Evolutionary conservation across 352 stramenopile genomes (phyloP).

Genomic region (Globisporangium middletonii): DNA sequence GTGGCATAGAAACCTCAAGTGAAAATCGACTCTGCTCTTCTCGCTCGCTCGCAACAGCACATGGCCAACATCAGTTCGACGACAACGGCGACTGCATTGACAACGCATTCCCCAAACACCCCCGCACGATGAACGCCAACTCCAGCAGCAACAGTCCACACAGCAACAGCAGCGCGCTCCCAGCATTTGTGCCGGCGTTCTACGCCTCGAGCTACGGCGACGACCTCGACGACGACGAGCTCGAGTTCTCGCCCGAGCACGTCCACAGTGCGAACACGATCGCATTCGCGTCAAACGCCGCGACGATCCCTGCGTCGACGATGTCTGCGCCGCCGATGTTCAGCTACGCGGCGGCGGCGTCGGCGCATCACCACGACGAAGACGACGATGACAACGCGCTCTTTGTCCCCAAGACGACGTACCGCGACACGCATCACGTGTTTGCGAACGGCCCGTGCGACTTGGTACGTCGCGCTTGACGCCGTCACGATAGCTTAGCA

Average conservation of each 20-base stretch:
- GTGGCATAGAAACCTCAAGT: constrained; percentile 1
- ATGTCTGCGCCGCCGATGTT: no score
- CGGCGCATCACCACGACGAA: constrained; percentile 2
- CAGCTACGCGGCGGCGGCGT: constrained; percentile 2
- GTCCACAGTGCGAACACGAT: constrained; percentile 20
- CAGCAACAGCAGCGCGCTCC: constrained; percentile 11
- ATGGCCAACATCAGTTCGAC: neutral
- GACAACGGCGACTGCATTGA: neutral
- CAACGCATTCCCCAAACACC: constrained; percentile 7
- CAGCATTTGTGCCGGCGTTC: constrained; percentile 22
- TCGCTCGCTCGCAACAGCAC: neutral
- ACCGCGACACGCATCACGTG: constrained; percentile 40
- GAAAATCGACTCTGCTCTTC: neutral
- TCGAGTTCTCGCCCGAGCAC: constrained; percentile 17
- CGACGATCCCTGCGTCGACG: neutral
- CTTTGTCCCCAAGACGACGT: constrained; percentile 21
- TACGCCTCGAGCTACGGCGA: constrained; percentile 29
- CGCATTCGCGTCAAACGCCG: constrained; percentile 2
- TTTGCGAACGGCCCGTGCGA: constrained; percentile 25
- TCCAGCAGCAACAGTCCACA: constrained; percentile 1
- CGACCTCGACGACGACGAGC: constrained; percentile 21
- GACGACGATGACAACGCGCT: constrained; percentile 10
- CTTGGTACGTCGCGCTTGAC: constrained; percentile 2
- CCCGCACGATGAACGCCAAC: constrained; percentile 8
- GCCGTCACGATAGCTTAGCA: no score